Evolutionary conservation across 2,329 filamentous ascomycete species (phyloP), one percentile per base, ranked within the genome.

Genomic region (Cordyceps javanica): DNA sequence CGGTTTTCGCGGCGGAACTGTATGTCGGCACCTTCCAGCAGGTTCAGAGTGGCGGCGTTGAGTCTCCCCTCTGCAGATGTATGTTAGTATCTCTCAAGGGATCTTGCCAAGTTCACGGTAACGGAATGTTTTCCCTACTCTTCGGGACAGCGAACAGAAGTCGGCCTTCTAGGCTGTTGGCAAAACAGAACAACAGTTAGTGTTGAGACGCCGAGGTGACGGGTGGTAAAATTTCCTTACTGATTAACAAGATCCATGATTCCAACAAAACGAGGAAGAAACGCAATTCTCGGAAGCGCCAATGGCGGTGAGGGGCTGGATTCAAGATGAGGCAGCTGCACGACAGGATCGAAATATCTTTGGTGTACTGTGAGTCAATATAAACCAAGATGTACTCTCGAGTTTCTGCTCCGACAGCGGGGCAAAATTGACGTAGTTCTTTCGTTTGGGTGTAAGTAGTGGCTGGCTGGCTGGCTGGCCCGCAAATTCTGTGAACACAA

Each of bases 1-100:
- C 94, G 88, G 72, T 89, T 91, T 78, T 97, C 91, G 69, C 94
- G 88, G 72, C 90, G 87, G 78, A 99, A 99, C 73, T 99, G 91
- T 67, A 99, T 93, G 73, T 99, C 94, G 67, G 89, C 91, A 63
- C 94, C 94, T 69, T 92, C 82, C 56, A 99, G 88, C 53, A 99
- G 86, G 72, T 97, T 91, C 52, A 99, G 84, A 56, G 90, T 86
- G 59, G 90, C 85, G 75, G 91, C 84, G 74, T 97, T 89, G 57
- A 99, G 86, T 58, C 94, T 90, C 62, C 94, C 94, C 88, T 99
- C 91, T 96, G 68, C 51, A 51, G 62, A 60, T 53, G 55, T 63
- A 62, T 52, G 60, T 60, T 62, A 62, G 58, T 21, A 26, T 7
- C 25, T 23, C 11, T 13, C 26, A 3, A 28, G n/a, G 3, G 5